Percentiles rank a stretch among this genome's conserved stretches.
phyloP scores from a whole-genome alignment of 2,329 filamentous ascomycete genomes.

The Verticillium nonalfalfae region DNA sequence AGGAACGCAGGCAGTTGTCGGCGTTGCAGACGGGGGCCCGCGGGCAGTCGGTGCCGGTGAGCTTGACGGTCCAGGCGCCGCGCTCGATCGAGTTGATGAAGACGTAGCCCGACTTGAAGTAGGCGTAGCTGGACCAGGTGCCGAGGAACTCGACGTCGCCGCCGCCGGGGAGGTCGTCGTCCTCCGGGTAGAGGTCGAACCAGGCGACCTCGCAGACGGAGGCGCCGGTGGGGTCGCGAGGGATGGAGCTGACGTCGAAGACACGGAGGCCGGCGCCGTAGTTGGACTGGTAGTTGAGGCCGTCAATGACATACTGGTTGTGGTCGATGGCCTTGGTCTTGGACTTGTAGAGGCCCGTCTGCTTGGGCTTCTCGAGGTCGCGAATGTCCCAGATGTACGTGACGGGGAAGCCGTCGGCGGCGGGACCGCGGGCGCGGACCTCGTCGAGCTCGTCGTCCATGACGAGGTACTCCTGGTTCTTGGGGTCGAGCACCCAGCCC shows the following conservation, averaged over 20 bases:
- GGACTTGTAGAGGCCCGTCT: slow-evolving; percentile 36
- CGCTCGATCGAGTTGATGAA: slow-evolving; percentile 47
- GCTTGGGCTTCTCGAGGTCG: slow-evolving; percentile 31
- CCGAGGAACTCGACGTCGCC: slow-evolving; percentile 32
- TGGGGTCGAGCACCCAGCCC: slow-evolving; percentile 43
- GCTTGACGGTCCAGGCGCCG: slow-evolving; percentile 41
- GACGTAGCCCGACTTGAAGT: slow-evolving; percentile 41
- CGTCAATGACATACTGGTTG: slow-evolving; percentile 40
- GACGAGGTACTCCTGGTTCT: slow-evolving; percentile 38
- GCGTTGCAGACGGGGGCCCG: slow-evolving; percentile 19
- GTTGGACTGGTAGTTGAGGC: slow-evolving; percentile 40
- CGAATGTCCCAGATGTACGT: slow-evolving; percentile 46
- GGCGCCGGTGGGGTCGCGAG: slow-evolving; percentile 34
- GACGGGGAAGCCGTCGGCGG: slow-evolving; percentile 34
- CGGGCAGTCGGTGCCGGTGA: slow-evolving; percentile 11
- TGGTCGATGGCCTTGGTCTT: slow-evolving; percentile 36
- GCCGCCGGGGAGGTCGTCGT: slow-evolving; percentile 30
- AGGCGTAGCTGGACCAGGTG: slow-evolving; percentile 42
- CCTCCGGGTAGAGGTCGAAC: slow-evolving; percentile 46
- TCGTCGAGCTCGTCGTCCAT: slow-evolving; percentile 51
- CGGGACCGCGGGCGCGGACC: slow-evolving; percentile 27
- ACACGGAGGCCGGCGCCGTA: slow-evolving; percentile 42
- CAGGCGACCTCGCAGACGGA: slow-evolving; percentile 38
- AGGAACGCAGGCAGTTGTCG: slow-evolving; percentile 30
- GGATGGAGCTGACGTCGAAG: slow-evolving; percentile 27